A percentile compares a stretch with the other conserved stretches of the same genome.
Conservation (phyloP, 352 stramenopile genomes). For the Phytophthora pinifolia region DNA sequence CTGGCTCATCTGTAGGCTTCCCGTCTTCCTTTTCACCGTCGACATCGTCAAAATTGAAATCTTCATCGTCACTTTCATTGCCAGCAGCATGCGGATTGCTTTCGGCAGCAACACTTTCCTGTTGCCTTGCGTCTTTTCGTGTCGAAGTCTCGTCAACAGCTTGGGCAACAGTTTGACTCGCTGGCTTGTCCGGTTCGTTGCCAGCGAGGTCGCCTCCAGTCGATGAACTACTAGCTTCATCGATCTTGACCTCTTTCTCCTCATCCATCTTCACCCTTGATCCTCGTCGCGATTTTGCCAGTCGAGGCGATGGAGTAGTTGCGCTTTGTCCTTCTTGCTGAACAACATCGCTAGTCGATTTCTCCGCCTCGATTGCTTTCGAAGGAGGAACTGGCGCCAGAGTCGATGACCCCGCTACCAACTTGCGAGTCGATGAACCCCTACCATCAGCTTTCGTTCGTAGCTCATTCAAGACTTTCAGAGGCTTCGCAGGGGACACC, state of each 20-base stretch:
- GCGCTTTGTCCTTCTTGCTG: not conserved
- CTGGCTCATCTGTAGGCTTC: not conserved
- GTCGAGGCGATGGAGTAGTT: not conserved
- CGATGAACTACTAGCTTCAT: not conserved
- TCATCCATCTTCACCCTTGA: conserved; percentile 3
- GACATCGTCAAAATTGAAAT: conserved; percentile 27
- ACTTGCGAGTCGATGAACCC: conserved; percentile 1
- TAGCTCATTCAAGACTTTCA: conserved; percentile 7
- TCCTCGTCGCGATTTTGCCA: not conserved
- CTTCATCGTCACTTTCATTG: conserved; percentile 18
- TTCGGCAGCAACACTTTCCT: not conserved
- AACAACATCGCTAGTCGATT: not conserved
- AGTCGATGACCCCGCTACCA: not conserved
- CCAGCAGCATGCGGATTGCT: not conserved
- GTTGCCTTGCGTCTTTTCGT: not conserved
- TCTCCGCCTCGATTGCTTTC: not conserved
- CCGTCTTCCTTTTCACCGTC: conserved; percentile 12
- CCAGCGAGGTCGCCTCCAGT: not conserved
- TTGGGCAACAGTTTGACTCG: not conserved
- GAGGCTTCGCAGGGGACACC: conserved; percentile 1
- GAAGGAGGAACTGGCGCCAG: conserved; percentile 1
- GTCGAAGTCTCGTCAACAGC: not conserved
- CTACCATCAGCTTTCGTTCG: not conserved
- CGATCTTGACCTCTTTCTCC: not conserved
- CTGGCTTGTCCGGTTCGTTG: not conserved